Percentiles rank a stretch among this genome's conserved stretches.
These are phyloP conservation scores for Sphagnurus paluster DNA, from an alignment of 1,284 basidiomycete species.

Conservation along the genomic window DNA sequence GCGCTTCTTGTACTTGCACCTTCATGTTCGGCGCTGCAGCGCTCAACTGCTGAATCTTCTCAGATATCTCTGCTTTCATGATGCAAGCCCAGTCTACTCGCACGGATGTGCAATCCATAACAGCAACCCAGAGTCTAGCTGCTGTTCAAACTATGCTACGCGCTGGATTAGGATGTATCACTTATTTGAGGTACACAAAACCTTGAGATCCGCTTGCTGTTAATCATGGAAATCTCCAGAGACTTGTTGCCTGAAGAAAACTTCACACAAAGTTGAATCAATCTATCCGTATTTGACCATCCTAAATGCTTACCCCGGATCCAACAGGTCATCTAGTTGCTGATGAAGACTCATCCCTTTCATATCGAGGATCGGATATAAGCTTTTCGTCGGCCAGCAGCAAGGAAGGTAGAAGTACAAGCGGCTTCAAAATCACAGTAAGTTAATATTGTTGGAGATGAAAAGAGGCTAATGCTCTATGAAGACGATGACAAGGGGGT, in stretches of 20 bases:
- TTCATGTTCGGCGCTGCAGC: not conserved
- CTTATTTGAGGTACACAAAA: slow-evolving; percentile 61
- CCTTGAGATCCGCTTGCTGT: no score
- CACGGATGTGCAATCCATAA: slow-evolving; percentile 43
- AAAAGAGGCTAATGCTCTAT: no score
- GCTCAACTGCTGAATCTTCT: not conserved
- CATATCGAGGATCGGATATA: slow-evolving; percentile 35
- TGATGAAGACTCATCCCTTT: slow-evolving; percentile 42
- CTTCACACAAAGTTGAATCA: slow-evolving; percentile 64
- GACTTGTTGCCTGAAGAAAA: slow-evolving; percentile 78
- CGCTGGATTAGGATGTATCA: slow-evolving; percentile 76
- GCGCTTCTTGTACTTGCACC: not conserved
- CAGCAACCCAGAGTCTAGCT: slow-evolving; percentile 60
- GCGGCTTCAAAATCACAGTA: slow-evolving; percentile 57
- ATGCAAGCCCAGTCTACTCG: slow-evolving; percentile 36
- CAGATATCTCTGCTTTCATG: not conserved
- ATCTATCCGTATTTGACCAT: slow-evolving; percentile 2
- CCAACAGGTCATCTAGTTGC: slow-evolving; percentile 53
- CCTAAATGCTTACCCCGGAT: slow-evolving; percentile 13
- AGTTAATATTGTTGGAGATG: not conserved
- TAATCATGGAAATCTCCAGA: no score
- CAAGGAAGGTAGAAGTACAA: slow-evolving; percentile 39
- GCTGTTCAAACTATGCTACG: slow-evolving; percentile 69
- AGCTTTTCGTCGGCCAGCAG: slow-evolving; percentile 31
- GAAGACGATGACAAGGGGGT: slow-evolving; percentile 72